Evolutionary conservation across 305 asterid genomes (phyloP).

Genomic region (Ilex paraguariensis): DNA sequence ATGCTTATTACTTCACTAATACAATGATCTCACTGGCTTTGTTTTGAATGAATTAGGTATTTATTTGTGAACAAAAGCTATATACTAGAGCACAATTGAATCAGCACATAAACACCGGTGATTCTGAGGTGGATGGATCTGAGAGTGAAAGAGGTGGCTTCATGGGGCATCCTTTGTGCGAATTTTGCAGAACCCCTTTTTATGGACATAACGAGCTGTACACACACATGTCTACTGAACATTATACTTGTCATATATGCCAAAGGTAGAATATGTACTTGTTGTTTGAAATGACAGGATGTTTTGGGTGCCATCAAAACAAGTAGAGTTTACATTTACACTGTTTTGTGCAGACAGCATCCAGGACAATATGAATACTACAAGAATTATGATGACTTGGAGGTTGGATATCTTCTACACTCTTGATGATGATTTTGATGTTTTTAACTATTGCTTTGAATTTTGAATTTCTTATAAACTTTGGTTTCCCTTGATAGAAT

Average conservation of each 20-base stretch:
- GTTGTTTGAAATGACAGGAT: slow-evolving; percentile 1
- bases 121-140: slow-evolving; percentile 96
- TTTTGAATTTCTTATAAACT: neutral
- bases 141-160: slow-evolving; percentile 99
- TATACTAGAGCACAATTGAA: slow-evolving; percentile 81
- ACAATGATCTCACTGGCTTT: slow-evolving; percentile 17
- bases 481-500: slow-evolving; percentile 37
- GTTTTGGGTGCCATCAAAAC: neutral
- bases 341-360: slow-evolving; percentile 60
- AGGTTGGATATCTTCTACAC: slow-evolving; percentile 42
- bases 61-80: slow-evolving; percentile 94
- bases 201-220: slow-evolving; percentile 92
- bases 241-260: slow-evolving; percentile 92
- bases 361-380: slow-evolving; percentile 93
- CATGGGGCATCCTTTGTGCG: slow-evolving; percentile 88
- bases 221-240: slow-evolving; percentile 93
- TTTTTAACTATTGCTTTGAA: neutral
- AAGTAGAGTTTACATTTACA: neutral
- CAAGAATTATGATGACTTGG: slow-evolving; percentile 87
- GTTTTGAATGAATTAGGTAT: slow-evolving; percentile 45
- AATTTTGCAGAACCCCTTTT: slow-evolving; percentile 80
- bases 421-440: neutral
- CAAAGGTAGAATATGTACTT: slow-evolving; percentile 53
- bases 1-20: neutral
- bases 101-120: slow-evolving; percentile 79